Percentiles rank a stretch among this genome's conserved stretches.
These are phyloP conservation scores for Fusarium xylarioides DNA, from an alignment of 2,329 filamentous ascomycete species.

Conservation along the genomic window DNA sequence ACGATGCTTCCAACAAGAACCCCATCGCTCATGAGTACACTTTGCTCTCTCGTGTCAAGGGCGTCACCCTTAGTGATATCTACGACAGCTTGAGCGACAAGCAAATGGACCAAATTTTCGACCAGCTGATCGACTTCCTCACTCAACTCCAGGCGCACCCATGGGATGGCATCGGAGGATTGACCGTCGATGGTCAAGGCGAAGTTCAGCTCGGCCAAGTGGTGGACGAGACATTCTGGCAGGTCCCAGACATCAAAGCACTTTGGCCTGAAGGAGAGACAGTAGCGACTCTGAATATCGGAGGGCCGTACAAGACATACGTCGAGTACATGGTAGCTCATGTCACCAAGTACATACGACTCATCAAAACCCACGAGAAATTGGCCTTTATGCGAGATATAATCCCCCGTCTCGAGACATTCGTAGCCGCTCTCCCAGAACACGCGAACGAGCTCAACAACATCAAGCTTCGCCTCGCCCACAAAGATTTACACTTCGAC, in stretches of 20 bases:
- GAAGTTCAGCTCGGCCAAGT: neutral
- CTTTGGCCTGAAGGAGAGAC: neutral
- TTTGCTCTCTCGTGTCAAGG: accelerated
- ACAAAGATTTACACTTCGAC: neutral
- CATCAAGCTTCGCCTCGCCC: neutral
- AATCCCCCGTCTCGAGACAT: accelerated
- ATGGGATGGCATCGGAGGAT: neutral
- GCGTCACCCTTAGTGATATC: neutral
- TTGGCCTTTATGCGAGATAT: accelerated
- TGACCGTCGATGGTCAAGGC: accelerated
- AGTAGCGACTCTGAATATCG: neutral
- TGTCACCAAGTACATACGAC: accelerated
- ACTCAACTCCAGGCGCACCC: neutral
- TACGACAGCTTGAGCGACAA: neutral
- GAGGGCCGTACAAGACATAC: neutral
- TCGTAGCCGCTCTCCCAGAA: neutral
- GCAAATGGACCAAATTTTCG: accelerated
- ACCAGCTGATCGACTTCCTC: neutral
- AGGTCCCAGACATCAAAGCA: neutral
- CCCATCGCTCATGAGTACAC: neutral
- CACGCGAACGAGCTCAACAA: neutral
- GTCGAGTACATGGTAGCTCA: accelerated
- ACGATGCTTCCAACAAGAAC: neutral
- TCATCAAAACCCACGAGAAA: neutral
- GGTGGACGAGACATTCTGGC: neutral